phyloP scores from a whole-genome alignment of 352 stramenopile species.

The Salisapilia sapeloensis region DNA sequence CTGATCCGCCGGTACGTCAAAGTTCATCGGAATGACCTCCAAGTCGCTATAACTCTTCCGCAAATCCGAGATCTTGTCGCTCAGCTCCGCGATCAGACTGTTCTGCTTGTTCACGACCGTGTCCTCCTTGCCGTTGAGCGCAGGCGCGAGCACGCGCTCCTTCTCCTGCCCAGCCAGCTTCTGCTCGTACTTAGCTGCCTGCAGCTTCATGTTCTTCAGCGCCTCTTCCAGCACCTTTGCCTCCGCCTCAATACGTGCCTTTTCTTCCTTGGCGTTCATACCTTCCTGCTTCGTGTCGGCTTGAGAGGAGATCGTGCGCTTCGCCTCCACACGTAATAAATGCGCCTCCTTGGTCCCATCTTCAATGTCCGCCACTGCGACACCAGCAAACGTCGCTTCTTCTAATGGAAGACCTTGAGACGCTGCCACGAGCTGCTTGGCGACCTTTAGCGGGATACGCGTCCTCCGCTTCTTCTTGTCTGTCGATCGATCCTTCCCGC shows the following conservation, averaged over 20 bases:
- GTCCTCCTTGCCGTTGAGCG: constrained; percentile 52
- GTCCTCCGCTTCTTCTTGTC: constrained; percentile 28
- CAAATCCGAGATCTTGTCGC: constrained; percentile 47
- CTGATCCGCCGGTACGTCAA: constrained; percentile 25
- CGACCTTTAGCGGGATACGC: constrained; percentile 63
- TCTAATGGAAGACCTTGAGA: constrained; percentile 57
- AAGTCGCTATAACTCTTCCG: constrained; percentile 59
- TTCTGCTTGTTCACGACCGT: constrained; percentile 69
- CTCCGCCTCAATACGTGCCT: constrained; percentile 50
- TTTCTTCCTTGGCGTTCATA: constrained; percentile 40
- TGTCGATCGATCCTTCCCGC: too few relatives aligned
- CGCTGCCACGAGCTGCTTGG: constrained; percentile 58
- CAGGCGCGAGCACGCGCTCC: constrained; percentile 45
- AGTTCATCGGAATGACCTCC: constrained; percentile 32
- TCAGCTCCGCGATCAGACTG: constrained; percentile 63
- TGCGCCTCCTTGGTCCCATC: constrained; percentile 67
- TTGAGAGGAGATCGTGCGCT: constrained; percentile 55
- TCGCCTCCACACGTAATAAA: constrained; percentile 62
- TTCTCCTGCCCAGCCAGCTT: constrained; percentile 53
- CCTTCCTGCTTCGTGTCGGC: constrained; percentile 13
- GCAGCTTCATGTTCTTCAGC: constrained; percentile 66
- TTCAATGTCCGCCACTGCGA: constrained; percentile 53
- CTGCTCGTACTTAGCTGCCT: constrained; percentile 77
- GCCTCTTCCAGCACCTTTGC: constrained; percentile 62
- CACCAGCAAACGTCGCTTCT: constrained; percentile 46